Conservation (phyloP, 768 basidiomycete genomes). For the Boletus bicolor region DNA sequence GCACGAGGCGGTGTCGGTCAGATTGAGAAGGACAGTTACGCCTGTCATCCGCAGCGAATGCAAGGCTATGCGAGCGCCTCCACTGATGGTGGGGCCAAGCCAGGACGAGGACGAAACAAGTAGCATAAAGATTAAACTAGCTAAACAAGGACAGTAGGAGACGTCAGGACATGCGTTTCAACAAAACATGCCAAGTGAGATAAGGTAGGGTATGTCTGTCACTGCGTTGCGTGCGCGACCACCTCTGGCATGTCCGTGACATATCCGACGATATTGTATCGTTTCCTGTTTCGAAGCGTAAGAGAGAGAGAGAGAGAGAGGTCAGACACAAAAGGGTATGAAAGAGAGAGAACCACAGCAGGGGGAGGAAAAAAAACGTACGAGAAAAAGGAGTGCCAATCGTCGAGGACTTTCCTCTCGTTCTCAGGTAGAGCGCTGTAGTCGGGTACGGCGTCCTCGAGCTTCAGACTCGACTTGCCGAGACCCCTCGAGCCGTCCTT, state of each 20-base stretch:
- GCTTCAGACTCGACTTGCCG: conserved; percentile 84
- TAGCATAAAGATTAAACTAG: not conserved
- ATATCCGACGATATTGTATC: conserved; percentile 84
- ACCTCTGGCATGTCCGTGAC: conserved; percentile 54
- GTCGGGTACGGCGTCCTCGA: conserved; percentile 84
- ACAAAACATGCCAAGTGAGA: not conserved
- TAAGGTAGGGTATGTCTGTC: not conserved
- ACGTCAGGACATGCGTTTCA: not conserved
- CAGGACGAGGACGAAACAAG: not conserved
- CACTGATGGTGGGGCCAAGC: too few species aligned
- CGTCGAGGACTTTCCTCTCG: conserved; percentile 77
- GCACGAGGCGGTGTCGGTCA: not conserved
- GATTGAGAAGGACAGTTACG: too few species aligned
- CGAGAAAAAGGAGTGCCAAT: conserved; percentile 88
- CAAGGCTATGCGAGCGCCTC: too few species aligned
- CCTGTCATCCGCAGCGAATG: not conserved
- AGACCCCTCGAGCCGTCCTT: conserved; percentile 90
- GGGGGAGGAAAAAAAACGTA: conserved; percentile 42
- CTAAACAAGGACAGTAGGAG: not conserved
- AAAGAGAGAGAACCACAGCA: not conserved
- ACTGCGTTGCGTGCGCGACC: conserved; percentile 21
- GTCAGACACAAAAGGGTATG: not conserved
- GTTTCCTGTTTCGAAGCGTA: conserved; percentile 48
- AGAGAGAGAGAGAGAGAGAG: not conserved
- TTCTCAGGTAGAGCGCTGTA: conserved; percentile 71